Base-by-base conservation (phyloP, 768 basidiomycete genomes). In the Psilocybe cubensis region DNA sequence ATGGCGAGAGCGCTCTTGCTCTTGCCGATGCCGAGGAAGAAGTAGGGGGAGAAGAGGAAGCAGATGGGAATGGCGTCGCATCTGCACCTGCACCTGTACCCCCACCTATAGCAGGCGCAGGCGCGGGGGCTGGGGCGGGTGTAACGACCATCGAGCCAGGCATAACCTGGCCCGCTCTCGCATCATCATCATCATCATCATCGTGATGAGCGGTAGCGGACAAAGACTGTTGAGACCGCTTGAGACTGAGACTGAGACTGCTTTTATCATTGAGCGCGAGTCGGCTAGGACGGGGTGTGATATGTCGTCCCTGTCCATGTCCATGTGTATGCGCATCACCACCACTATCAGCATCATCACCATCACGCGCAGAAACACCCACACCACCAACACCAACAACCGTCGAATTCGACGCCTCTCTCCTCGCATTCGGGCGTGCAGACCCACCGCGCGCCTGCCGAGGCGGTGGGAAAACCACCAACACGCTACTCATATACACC, bases 401-500 rank as follows among this genome's bases (percentile, higher is more conserved):
- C 2, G 65, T 64, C 25, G 65, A 59, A 29, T 43, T 63, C 10
- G 67, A 65, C 4, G 60, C 58, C 49, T 67, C 64, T 27, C 61
- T 58, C 42, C 60, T 58, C 29, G 57, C 33, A 28, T 46, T 49
- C 29, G 24, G 31, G 54, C 43, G 38, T 58, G 52, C 21, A 33
- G 44, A 7, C 38, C 18, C 25, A 35, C 20, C 23, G 51, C 38
- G 27, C 35, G 25, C 11, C 35, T 40, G 12, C 28, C 35, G 52
- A 3, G 58, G 23, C 3, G 46, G 29, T 21, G 68, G 69, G n/a
- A 74, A 61, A 23, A 72, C 71, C 46, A 91, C 73, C 24, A 87
- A 67, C 28, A 89, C 70, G 1, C 77, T 75, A 48, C 78, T 77
- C 52, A 73, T 73, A 68, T 89, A 88, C 10, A 79, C 72, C 66